phyloP scores from a whole-genome alignment of 1,284 basidiomycete genomes.

The Gomphus bonarii region DNA sequence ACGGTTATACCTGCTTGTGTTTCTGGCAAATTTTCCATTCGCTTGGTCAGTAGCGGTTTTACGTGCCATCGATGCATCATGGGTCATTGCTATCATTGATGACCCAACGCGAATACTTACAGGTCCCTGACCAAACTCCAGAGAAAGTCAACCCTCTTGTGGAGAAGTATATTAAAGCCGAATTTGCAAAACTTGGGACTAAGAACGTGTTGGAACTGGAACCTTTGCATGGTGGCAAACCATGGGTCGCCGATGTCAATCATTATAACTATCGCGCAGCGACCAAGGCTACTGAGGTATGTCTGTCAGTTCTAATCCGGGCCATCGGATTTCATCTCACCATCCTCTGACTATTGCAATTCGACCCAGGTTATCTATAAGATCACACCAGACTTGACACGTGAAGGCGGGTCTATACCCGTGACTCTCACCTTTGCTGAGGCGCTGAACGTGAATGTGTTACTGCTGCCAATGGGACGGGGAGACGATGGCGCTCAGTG shows the following conservation, averaged over 20 bases:
- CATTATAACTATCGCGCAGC: conserved; percentile 98
- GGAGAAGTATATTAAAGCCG: conserved; percentile 56
- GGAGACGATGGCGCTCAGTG: conserved; percentile 92
- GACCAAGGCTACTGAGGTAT: conserved; percentile 66
- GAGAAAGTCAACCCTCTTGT: conserved; percentile 68
- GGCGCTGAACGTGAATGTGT: conserved; percentile 69
- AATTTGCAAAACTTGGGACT: conserved; percentile 75
- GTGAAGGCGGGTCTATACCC: conserved; percentile 95
- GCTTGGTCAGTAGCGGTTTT: conserved; percentile 35
- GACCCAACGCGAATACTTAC: neutral
- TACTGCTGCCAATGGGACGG: conserved; percentile 87
- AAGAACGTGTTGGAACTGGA: conserved; percentile 73
- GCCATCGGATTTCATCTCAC: conserved; percentile 10
- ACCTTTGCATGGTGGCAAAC: conserved; percentile 73
- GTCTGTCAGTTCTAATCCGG: conserved; percentile 9
- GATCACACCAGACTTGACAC: conserved; percentile 77
- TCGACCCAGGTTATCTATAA: conserved; percentile 59
- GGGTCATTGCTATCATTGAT: conserved; percentile 8
- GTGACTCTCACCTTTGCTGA: conserved; percentile 96
- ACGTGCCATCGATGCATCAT: neutral
- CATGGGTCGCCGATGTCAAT: conserved; percentile 77
- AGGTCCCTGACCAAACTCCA: conserved; percentile 82
- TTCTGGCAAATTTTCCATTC: conserved; percentile 89
- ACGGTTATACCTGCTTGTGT: conserved; percentile 94
- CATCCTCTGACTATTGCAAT: neutral